Base-by-base conservation (phyloP, 768 basidiomycete species). In the Boletus pseudo-olivaceus region DNA sequence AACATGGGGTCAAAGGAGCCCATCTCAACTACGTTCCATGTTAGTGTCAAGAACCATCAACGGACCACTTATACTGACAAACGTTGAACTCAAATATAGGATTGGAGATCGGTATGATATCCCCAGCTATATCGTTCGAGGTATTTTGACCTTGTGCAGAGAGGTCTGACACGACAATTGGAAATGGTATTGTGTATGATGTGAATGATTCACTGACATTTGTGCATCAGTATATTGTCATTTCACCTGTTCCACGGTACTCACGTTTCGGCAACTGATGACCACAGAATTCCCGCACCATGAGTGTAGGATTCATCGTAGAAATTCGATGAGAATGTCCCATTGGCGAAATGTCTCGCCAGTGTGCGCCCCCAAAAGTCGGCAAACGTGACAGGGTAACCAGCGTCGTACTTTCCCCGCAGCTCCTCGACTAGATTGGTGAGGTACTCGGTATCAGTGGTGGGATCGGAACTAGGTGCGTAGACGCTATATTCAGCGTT, bases 1-100 rank as follows among this genome's bases (percentile, higher is more conserved):
- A 76, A 62, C 39, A 70, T 71, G 48, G 75, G 67, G 50, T 78
- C 77, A 54, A 67, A 79, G 0, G 73, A 75, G 1, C 78, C 76
- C 60, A 70, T 71, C 53, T 75, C 74, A 49, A 63, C 75, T 76
- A 37, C 30, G n/a, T 19, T 14, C 7, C 12, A 10, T 3, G 45
- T 65, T 1, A 64, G 53, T 11, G 5, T 11, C 9, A 32, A 39
- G 3, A 29, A 10, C 8, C 27, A 7, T 19, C 34, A 23, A 27
- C 4, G 4, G n/a, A 49, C 2, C 1, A 2, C 17, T 26, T 20
- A 11, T 30, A 67, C 69, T 59, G 15, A 69, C 67, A 69, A 29
- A 68, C 57, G 38, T 73, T 75, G 55, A 76, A 66, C 51, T 75
- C 75, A 12, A 73, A 61, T 12, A 72, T 41, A 20, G 71, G 66